phyloP scores from a whole-genome alignment of 2,329 filamentous ascomycete species.

The Ophiostoma novo-ulmi region DNA sequence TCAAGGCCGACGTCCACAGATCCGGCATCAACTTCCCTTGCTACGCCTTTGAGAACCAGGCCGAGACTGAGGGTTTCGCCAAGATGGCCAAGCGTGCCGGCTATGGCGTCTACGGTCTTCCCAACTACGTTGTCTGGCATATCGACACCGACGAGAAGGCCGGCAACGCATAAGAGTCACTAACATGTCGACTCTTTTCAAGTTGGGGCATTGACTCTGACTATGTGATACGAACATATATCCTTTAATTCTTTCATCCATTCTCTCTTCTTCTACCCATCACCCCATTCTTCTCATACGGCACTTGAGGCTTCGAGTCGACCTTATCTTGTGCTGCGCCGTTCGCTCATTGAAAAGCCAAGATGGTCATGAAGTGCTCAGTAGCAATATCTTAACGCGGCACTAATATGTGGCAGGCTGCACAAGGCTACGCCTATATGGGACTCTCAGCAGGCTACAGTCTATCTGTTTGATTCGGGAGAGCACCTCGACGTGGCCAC shows the following conservation, averaged over 20 bases:
- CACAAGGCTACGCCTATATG: too few species aligned
- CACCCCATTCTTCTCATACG: too few species aligned
- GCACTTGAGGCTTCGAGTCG: background rate
- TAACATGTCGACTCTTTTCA: background rate
- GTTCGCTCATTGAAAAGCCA: background rate
- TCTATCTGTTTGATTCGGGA: background rate
- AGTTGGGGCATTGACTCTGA: background rate
- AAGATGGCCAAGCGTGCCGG: conserved; percentile 98
- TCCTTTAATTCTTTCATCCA: background rate
- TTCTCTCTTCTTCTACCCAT: too few species aligned
- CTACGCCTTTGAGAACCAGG: conserved; percentile 97
- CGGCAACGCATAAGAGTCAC: conserved; percentile 56
- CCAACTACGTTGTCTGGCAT: conserved; percentile 98
- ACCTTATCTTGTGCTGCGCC: background rate
- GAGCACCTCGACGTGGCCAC: background rate
- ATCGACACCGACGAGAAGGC: conserved; percentile 94
- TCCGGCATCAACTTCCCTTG: conserved; percentile 96
- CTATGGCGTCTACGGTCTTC: conserved; percentile 84
- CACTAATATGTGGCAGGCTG: conserved; percentile 2
- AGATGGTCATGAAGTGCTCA: background rate
- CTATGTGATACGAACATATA: conserved; percentile 12
- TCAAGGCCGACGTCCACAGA: conserved; percentile 96
- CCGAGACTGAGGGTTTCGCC: conserved; percentile 96
- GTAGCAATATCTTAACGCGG: background rate
- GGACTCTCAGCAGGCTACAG: background rate